A percentile compares a stretch with the other conserved stretches of the same genome.
Evolutionary conservation across 1,284 basidiomycete genomes (phyloP).

Genomic region (Trichosporon sp.): DNA sequence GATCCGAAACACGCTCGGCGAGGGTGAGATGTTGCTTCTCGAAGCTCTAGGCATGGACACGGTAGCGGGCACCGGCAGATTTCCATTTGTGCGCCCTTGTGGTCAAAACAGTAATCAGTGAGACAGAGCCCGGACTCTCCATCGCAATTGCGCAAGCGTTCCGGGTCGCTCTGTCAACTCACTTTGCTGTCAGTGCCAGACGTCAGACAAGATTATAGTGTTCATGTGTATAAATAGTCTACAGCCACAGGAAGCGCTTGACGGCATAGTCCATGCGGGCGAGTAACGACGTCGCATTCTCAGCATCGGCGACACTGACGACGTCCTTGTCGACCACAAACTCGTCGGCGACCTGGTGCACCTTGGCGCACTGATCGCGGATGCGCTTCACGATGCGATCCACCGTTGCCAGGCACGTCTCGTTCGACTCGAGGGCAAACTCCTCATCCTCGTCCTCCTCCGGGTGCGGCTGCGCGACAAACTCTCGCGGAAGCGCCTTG

Average conservation of each 20-base stretch:
- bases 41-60: no score
- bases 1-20: no score
- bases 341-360: constrained; percentile 28
- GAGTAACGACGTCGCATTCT: constrained; percentile 71
- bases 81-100: no score
- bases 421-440: constrained; percentile 57
- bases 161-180: no score
- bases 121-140: no score
- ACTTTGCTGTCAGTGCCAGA: no score
- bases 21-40: no score
- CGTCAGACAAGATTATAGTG: neutral
- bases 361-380: constrained; percentile 60
- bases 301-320: constrained; percentile 69
- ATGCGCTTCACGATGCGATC: constrained; percentile 68
- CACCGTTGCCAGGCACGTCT: constrained; percentile 69
- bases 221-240: constrained; percentile 1
- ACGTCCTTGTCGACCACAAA: constrained; percentile 67
- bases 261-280: constrained; percentile 86
- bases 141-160: no score
- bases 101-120: no score
- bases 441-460: constrained; percentile 20
- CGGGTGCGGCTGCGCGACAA: constrained; percentile 13
- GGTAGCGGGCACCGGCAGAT: no score
- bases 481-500: constrained; percentile 50
- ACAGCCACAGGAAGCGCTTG: constrained; percentile 77